A percentile compares a stretch with the other conserved stretches of the same genome.
phyloP scores from a whole-genome alignment of 805 yeast genomes.

The Maudiozyma barnettii region DNA sequence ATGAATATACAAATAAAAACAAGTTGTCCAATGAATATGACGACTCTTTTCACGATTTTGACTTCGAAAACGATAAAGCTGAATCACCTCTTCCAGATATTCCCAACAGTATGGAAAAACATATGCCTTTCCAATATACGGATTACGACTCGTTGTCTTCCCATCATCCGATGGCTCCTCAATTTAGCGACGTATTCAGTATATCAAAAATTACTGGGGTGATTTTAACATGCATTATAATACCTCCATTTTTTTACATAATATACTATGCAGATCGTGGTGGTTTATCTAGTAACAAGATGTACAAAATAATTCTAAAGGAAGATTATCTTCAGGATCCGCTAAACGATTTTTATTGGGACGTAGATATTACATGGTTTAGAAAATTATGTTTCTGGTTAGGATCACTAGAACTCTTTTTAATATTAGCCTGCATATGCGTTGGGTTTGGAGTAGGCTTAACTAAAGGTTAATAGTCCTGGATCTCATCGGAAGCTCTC shows the following conservation, averaged over 20 bases:
- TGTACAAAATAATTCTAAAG: slow-evolving; percentile 17
- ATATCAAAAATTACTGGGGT: slow-evolving; percentile 10
- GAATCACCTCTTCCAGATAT: background rate
- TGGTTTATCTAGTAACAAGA: slow-evolving; percentile 14
- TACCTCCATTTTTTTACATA: slow-evolving; percentile 25
- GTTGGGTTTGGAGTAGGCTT: slow-evolving; percentile 12
- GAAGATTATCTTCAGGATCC: slow-evolving; percentile 14
- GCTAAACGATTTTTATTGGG: slow-evolving; percentile 23
- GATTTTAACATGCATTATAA: slow-evolving; percentile 11
- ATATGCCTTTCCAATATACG: slow-evolving; percentile 17
- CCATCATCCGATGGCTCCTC: slow-evolving; percentile 7
- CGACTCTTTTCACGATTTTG: background rate
- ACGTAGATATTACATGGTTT: slow-evolving; percentile 21
- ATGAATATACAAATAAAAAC: too few relatives aligned
- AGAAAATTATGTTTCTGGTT: slow-evolving; percentile 25
- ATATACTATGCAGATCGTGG: slow-evolving; percentile 12
- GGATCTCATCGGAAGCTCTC: too few relatives aligned
- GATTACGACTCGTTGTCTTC: slow-evolving; percentile 15
- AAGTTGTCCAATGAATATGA: background rate
- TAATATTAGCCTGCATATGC: slow-evolving; percentile 34
- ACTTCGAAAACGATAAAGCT: background rate
- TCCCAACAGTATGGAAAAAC: background rate
- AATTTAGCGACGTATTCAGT: slow-evolving; percentile 16
- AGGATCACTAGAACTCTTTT: slow-evolving; percentile 23
- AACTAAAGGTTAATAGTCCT: background rate